These are phyloP conservation scores for Porogramme epimiltina DNA, from an alignment of 1,284 basidiomycete genomes.

Conservation along the genomic window DNA sequence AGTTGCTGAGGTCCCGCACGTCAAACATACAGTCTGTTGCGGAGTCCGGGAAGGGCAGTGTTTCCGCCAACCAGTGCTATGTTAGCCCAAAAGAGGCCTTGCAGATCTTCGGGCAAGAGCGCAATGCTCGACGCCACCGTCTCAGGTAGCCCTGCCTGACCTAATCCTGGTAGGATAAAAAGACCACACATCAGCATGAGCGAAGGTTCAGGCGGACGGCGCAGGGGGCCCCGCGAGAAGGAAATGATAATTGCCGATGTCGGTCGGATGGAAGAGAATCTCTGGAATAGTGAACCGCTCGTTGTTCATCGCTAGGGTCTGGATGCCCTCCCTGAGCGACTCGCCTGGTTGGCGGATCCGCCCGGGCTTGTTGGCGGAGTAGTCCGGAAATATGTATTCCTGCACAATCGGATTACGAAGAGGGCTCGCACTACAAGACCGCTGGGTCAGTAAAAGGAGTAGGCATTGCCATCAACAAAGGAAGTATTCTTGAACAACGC, in stretches of 20 bases:
- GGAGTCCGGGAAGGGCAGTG: conserved; percentile 75
- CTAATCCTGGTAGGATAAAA: conserved; percentile 56
- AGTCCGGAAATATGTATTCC: conserved; percentile 90
- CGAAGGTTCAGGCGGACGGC: conserved; percentile 7
- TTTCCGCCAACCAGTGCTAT: conserved; percentile 89
- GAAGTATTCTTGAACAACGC: conserved; percentile 31
- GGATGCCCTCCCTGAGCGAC: conserved; percentile 61
- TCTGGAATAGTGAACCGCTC: conserved; percentile 92
- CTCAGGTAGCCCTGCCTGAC: conserved; percentile 78
- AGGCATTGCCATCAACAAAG: too few species aligned
- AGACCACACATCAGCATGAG: conserved; percentile 15
- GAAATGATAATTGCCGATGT: conserved; percentile 66
- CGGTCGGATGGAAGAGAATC: conserved; percentile 84
- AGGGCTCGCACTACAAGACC: conserved; percentile 44
- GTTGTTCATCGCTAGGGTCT: conserved; percentile 85
- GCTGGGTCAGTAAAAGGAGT: too few species aligned
- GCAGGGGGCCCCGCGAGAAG: not conserved
- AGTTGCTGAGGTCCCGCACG: conserved; percentile 8
- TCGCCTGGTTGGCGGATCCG: conserved; percentile 61
- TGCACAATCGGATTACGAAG: conserved; percentile 73
- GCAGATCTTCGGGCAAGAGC: conserved; percentile 73
- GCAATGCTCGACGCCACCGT: conserved; percentile 78
- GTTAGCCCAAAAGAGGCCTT: conserved; percentile 93
- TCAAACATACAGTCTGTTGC: conserved; percentile 65
- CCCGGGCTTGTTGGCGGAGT: conserved; percentile 72